Conservation (phyloP, 2,329 filamentous ascomycete species). For the Diaporthe amygdali region DNA sequence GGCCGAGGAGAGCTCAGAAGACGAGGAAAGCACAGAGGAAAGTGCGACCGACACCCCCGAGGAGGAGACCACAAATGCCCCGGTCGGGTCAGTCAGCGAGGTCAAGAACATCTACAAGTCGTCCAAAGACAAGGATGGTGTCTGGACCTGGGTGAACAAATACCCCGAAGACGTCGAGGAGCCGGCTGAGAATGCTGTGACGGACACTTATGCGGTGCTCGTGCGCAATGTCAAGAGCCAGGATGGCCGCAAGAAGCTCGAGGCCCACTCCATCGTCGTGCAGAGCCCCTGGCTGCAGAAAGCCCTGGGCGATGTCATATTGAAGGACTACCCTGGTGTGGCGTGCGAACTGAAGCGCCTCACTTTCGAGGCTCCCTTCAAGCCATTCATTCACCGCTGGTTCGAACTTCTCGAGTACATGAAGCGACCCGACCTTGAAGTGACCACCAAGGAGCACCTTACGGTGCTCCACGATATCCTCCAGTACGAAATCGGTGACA, state of each 20-base stretch:
- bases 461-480: conserved; percentile 52
- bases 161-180: conserved; percentile 59
- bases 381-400: conserved; percentile 72
- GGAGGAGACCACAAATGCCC: conserved; percentile 16
- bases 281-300: conserved; percentile 67
- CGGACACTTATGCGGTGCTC: conserved; percentile 65
- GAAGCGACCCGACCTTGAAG: conserved; percentile 46
- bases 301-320: conserved; percentile 54
- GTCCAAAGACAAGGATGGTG: conserved; percentile 52
- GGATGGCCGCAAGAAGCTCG: conserved; percentile 64
- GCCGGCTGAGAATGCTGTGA: conserved; percentile 65
- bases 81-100: conserved; percentile 42
- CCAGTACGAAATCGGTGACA: conserved; percentile 54
- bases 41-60: not conserved
- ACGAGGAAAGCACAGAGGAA: not conserved
- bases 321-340: conserved; percentile 65
- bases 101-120: conserved; percentile 49
- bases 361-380: conserved; percentile 65
- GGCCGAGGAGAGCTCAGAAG: not conserved
- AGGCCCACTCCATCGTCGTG: conserved; percentile 66
- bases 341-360: conserved; percentile 64
- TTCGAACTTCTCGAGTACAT: conserved; percentile 47
- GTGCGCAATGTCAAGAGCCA: conserved; percentile 62
- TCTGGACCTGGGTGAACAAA: conserved; percentile 60
- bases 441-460: conserved; percentile 50